Percentiles rank a stretch among this genome's conserved stretches.
These are phyloP conservation scores for Alternaria panax DNA, from an alignment of 2,329 filamentous ascomycete species.

Conservation along the genomic window DNA sequence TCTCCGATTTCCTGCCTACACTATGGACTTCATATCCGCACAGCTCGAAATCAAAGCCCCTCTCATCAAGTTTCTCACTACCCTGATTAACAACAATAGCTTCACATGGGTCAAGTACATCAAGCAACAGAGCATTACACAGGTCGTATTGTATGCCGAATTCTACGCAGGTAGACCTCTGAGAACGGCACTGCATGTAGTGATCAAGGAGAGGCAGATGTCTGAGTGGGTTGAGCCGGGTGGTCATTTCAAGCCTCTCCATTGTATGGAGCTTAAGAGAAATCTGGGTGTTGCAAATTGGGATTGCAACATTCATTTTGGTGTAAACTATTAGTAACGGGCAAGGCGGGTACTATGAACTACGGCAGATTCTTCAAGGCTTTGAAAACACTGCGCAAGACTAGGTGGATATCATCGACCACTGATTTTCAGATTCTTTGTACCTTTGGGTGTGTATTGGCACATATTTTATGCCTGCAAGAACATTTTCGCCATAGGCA, in stretches of 20 bases:
- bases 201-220: constrained; percentile 2
- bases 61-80: neutral
- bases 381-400: neutral
- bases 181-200: neutral
- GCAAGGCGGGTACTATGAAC: neutral
- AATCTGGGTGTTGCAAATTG: neutral
- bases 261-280: neutral
- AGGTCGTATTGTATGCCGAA: neutral
- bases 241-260: neutral
- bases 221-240: neutral
- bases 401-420: neutral
- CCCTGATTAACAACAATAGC: neutral
- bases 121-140: constrained; percentile 5
- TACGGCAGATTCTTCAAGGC: neutral
- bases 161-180: neutral
- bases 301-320: neutral
- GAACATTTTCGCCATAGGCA: too few relatives aligned
- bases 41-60: too few relatives aligned
- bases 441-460: neutral
- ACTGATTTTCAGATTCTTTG: neutral
- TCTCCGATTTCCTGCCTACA: constrained; percentile 24
- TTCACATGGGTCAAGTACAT: constrained; percentile 1
- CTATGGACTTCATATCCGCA: constrained; percentile 2
- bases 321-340: neutral
- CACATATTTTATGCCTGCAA: neutral